Percentiles rank a stretch among this genome's conserved stretches.
phyloP scores from a whole-genome alignment of 2,329 filamentous ascomycete species.

The Rasamsonia emersonii region DNA sequence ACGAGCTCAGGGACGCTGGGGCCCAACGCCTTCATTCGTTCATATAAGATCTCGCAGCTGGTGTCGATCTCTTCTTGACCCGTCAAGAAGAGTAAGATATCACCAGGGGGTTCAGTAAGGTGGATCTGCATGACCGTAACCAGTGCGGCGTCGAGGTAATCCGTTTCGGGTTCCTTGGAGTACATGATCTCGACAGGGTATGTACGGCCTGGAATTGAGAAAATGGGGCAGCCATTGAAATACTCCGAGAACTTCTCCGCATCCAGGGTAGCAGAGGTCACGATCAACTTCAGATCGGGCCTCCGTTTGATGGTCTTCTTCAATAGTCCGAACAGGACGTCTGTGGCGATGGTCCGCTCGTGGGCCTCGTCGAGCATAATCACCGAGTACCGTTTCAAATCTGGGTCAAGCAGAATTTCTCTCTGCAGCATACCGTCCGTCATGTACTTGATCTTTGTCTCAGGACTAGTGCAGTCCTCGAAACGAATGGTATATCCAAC shows the following conservation, averaged over 20 bases:
- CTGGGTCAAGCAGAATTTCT: slow-evolving; percentile 87
- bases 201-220: slow-evolving; percentile 89
- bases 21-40: slow-evolving; percentile 92
- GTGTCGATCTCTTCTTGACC: slow-evolving; percentile 98
- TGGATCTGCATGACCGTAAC: slow-evolving; percentile 98
- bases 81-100: slow-evolving; percentile 94
- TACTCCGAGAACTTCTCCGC: slow-evolving; percentile 96
- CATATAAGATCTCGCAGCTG: slow-evolving; percentile 80
- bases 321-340: slow-evolving; percentile 85
- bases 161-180: slow-evolving; percentile 85
- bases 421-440: slow-evolving; percentile 96
- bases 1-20: slow-evolving; percentile 84
- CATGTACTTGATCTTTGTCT: slow-evolving; percentile 98
- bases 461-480: slow-evolving; percentile 80
- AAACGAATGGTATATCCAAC: slow-evolving; percentile 98
- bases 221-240: slow-evolving; percentile 92
- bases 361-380: slow-evolving; percentile 99
- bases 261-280: slow-evolving; percentile 92
- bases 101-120: slow-evolving; percentile 79
- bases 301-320: slow-evolving; percentile 87
- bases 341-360: slow-evolving; percentile 91
- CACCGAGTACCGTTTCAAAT: slow-evolving; percentile 81
- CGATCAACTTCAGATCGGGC: slow-evolving; percentile 85
- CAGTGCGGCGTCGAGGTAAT: slow-evolving; percentile 90
- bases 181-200: slow-evolving; percentile 96